Evolutionary conservation across 2,329 filamentous ascomycete species (phyloP).

Genomic region (Rhynchosporium secalis): DNA sequence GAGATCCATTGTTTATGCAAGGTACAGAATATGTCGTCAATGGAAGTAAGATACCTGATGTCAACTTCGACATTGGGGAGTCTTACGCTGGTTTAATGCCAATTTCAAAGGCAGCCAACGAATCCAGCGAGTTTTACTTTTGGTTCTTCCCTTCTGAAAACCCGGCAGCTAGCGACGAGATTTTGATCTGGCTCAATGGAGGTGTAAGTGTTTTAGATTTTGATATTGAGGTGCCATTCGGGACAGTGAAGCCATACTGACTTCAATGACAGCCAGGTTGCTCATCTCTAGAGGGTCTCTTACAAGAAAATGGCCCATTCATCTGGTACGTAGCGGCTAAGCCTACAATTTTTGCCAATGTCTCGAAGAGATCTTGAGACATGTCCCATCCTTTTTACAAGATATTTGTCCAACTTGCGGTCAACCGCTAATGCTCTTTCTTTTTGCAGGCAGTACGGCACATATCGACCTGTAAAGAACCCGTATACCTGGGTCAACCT

Average conservation of each 20-base stretch:
- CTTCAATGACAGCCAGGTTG: constrained; percentile 49
- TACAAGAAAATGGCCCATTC: constrained; percentile 78
- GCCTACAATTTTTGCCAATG: too few species aligned
- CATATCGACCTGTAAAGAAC: constrained; percentile 46
- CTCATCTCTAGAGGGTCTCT: constrained; percentile 63
- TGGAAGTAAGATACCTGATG: constrained; percentile 64
- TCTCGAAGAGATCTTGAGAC: too few species aligned
- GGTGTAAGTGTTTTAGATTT: constrained; percentile 40
- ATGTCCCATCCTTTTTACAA: too few species aligned
- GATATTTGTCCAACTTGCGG: too few species aligned
- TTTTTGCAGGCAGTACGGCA: constrained; percentile 52
- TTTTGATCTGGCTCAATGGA: constrained; percentile 56
- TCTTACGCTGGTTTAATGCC: constrained; percentile 64
- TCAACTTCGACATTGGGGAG: constrained; percentile 67
- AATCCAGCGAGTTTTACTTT: constrained; percentile 58
- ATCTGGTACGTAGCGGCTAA: constrained; percentile 44
- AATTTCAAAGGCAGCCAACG: constrained; percentile 51
- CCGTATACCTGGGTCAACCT: constrained; percentile 37
- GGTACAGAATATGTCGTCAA: constrained; percentile 61
- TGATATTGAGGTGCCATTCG: background rate
- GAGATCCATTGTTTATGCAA: background rate
- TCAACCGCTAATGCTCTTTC: too few species aligned
- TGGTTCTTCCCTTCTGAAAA: constrained; percentile 66
- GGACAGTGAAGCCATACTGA: constrained; percentile 14
- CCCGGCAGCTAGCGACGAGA: constrained; percentile 52